A percentile compares a stretch with the other conserved stretches of the same genome.
Evolutionary conservation across 164 flowering plant species (phyloP).

Genomic region (Houttuynia cordata): DNA sequence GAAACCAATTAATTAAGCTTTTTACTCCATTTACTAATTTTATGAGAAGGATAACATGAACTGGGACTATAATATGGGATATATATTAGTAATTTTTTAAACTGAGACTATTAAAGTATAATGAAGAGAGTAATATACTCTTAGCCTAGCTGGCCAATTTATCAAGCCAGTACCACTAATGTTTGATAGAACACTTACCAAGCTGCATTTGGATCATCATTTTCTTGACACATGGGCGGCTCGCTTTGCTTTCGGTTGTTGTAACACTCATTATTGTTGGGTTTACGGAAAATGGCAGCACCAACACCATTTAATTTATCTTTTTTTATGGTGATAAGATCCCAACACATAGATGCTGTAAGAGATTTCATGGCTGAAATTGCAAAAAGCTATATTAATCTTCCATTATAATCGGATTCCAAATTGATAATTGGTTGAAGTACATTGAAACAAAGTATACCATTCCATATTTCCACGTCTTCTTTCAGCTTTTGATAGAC

Average conservation of each 20-base stretch:
- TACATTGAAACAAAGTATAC: conserved; percentile 16
- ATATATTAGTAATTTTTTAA: no score
- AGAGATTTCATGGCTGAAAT: conserved; percentile 54
- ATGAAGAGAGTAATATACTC: no score
- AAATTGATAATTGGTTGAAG: no score
- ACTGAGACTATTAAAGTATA: no score
- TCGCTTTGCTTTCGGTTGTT: conserved; percentile 30
- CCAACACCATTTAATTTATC: conserved; percentile 46
- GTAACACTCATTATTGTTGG: conserved; percentile 57
- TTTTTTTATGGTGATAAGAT: conserved; percentile 29
- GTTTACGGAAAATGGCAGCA: conserved; percentile 62
- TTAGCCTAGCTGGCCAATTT: no score
- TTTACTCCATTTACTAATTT: no score
- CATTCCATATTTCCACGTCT: conserved; percentile 88
- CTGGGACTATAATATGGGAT: no score
- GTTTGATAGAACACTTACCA: conserved; percentile 29
- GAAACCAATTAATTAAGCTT: no score
- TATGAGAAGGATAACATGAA: no score
- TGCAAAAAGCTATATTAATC: not conserved
- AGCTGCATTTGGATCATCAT: conserved; percentile 74
- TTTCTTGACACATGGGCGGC: conserved; percentile 62
- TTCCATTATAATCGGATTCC: not conserved
- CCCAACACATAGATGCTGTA: conserved; percentile 74
- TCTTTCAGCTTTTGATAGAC: conserved; percentile 76
- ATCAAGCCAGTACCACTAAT: no score